Evolutionary conservation across 176 grass and related monocot genomes (phyloP), one percentile per base, ranked within the genome.

Genomic region (Triticum dicoccoides): DNA sequence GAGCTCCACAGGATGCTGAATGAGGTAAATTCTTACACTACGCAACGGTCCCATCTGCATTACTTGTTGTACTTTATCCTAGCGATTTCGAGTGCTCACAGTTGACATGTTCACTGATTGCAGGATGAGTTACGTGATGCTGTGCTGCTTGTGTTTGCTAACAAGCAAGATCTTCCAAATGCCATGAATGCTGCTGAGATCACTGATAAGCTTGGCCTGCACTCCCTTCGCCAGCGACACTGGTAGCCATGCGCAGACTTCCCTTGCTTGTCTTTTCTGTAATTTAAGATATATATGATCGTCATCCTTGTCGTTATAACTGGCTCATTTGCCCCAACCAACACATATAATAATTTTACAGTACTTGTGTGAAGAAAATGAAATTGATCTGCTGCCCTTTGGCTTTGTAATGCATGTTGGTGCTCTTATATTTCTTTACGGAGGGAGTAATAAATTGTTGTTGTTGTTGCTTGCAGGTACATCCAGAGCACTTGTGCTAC

Each of bases 131-230:
- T 93, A 32, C 91, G 91, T 87, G 91, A 93, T 62, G 91, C 91
- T 52, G 91, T 93, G 17, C 66, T 93, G 81, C 91, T 93, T 82
- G 91, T 93, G 11, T 93, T 93, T 82, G 91, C 91, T 15, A 93
- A 93, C 85, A 93, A 93, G 88, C 91, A 93, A 93, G 91, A 93
- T 93, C 91, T 93, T 84, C 91, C 91, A 30, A 93, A 93, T 78
- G 91, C 91, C 61, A 93, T 93, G 91, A 90, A 93, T 54, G 91
- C 91, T 20, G 91, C 91, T 69, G 88, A 90, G 58, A 93, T 93
- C 32, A 93, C 91, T 78, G 91, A 93, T 85, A 93, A 93, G 65
- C 91, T 93, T 78, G 91, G 91, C n/a, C 82, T 93, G 81, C 91
- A 93, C 77, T 93, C 91, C 23, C 88, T 93, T 72, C 91, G 91